Conservation (phyloP, 139 green algal genomes). For the Closterium sp. region DNA sequence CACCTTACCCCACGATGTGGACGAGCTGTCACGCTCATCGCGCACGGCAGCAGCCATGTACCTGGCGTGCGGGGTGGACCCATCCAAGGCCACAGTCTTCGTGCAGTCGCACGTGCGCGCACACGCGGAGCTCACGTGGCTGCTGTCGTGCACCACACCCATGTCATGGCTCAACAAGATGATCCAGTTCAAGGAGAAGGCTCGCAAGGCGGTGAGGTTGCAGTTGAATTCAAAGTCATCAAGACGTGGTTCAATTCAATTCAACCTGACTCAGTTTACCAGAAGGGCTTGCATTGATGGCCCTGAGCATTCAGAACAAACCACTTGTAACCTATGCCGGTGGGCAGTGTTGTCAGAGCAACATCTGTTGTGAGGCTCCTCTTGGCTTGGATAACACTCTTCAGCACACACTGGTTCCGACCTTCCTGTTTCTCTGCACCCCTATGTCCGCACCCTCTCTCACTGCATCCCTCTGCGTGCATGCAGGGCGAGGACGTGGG, state of each 20-base stretch:
- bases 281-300: not conserved
- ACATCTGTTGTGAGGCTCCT: not conserved
- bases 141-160: conserved; percentile 88
- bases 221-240: too few species aligned
- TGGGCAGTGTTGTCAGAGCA: too few species aligned
- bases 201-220: conserved; percentile 64
- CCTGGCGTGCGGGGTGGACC: conserved; percentile 52
- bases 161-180: conserved; percentile 94
- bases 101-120: conserved; percentile 90
- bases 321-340: not conserved
- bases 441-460: not conserved
- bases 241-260: too few species aligned
- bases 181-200: conserved; percentile 99
- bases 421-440: not conserved
- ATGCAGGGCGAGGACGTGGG: conserved; percentile 78
- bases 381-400: not conserved
- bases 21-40: conserved; percentile 73
- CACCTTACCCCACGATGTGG: conserved; percentile 78
- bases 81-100: conserved; percentile 69
- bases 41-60: conserved; percentile 84
- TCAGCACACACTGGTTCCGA: not conserved
- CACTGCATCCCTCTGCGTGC: not conserved
- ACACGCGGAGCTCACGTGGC: conserved; percentile 90
- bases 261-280: too few species aligned
- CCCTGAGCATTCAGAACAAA: not conserved